Percentiles rank a stretch among this genome's conserved stretches.
Evolutionary conservation across 1,139 yeast species (phyloP).

Genomic region (Taphrina populina): DNA sequence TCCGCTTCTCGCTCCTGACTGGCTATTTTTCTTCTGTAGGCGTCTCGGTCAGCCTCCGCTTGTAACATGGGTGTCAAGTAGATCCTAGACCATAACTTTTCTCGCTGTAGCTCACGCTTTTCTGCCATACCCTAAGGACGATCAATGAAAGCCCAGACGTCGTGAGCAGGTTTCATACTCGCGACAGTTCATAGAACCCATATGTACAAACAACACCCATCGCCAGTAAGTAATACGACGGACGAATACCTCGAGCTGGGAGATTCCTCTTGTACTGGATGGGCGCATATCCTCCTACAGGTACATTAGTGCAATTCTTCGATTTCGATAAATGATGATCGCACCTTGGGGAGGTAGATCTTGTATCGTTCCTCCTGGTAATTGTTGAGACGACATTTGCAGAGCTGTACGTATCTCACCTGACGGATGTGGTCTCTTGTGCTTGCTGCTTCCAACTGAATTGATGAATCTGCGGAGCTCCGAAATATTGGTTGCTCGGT

Average conservation of each 20-base stretch:
- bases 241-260: constrained; percentile 82
- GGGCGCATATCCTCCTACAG: constrained; percentile 23
- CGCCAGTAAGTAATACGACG: constrained; percentile 55
- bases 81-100: constrained; percentile 74
- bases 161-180: constrained; percentile 39
- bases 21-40: constrained; percentile 68
- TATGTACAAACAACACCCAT: constrained; percentile 53
- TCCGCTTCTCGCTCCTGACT: constrained; percentile 68
- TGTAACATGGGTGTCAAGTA: constrained; percentile 69
- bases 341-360: constrained; percentile 89
- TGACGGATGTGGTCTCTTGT: too few species aligned
- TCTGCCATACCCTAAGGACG: constrained; percentile 21
- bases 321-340: constrained; percentile 65
- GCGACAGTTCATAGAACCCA: constrained; percentile 69
- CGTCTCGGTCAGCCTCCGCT: constrained; percentile 80
- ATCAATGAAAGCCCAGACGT: neutral
- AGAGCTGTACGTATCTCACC: too few species aligned
- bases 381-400: constrained; percentile 30
- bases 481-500: too few species aligned
- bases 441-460: too few species aligned
- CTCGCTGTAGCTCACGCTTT: constrained; percentile 65
- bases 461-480: too few species aligned
- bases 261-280: constrained; percentile 55
- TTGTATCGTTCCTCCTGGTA: constrained; percentile 49
- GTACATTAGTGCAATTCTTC: neutral